phyloP scores from a whole-genome alignment of 2,329 filamentous ascomycete species.

The Verticillium alfalfae region DNA sequence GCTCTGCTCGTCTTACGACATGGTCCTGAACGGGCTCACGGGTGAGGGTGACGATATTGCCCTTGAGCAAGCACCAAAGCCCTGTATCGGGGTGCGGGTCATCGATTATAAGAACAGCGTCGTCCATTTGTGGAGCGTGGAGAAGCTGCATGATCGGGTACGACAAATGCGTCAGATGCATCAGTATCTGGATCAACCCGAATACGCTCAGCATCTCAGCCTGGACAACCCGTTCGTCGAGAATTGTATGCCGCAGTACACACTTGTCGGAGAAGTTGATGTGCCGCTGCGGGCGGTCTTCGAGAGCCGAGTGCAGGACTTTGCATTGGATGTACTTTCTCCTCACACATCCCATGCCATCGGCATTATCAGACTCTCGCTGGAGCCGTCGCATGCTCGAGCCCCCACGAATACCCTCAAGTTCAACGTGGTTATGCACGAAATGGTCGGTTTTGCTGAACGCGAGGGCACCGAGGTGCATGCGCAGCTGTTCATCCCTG shows the following conservation, averaged over 20 bases:
- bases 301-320: constrained; percentile 90
- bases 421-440: constrained; percentile 98
- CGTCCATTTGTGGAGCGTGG: constrained; percentile 88
- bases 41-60: constrained; percentile 78
- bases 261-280: constrained; percentile 86
- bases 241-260: constrained; percentile 85
- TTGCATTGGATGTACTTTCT: constrained; percentile 82
- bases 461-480: constrained; percentile 94
- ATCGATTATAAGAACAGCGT: constrained; percentile 85
- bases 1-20: constrained; percentile 90
- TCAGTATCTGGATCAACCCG: constrained; percentile 91
- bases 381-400: constrained; percentile 90
- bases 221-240: constrained; percentile 92
- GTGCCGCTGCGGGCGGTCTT: constrained; percentile 91
- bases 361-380: constrained; percentile 81
- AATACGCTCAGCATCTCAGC: constrained; percentile 89
- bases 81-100: constrained; percentile 84
- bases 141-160: constrained; percentile 84
- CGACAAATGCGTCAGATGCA: constrained; percentile 94
- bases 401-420: constrained; percentile 90
- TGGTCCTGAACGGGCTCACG: constrained; percentile 86
- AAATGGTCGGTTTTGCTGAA: constrained; percentile 90
- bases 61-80: constrained; percentile 76
- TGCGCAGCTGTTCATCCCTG: constrained; percentile 92
- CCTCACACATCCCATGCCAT: constrained; percentile 88